phyloP scores from a whole-genome alignment of 2,329 filamentous ascomycete species.

The Beauveria rudraprayagi region DNA sequence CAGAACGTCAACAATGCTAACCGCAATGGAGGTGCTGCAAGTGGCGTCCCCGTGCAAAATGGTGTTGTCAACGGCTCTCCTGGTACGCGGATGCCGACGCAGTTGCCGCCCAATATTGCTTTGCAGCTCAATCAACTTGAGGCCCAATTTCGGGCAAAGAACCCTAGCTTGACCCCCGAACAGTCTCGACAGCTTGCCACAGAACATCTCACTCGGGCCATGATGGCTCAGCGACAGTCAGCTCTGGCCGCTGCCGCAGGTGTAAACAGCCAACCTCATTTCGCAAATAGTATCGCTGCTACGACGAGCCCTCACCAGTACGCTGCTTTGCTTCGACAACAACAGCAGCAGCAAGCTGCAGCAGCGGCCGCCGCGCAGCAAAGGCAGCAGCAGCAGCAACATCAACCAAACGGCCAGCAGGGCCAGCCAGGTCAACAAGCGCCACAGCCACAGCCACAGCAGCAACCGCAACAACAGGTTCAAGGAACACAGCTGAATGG shows the following conservation, averaged over 20 bases:
- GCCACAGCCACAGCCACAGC: conserved; percentile 1
- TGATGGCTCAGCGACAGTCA: conserved; percentile 41
- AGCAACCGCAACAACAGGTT: conserved; percentile 13
- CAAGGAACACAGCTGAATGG: conserved; percentile 9
- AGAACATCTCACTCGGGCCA: conserved; percentile 38
- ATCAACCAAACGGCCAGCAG: conserved; percentile 15
- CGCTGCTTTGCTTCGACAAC: conserved; percentile 48
- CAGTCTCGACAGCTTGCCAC: conserved; percentile 43
- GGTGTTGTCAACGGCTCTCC: conserved; percentile 38
- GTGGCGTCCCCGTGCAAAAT: conserved; percentile 28
- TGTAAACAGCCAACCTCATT: conserved; percentile 36
- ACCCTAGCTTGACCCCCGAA: conserved; percentile 43
- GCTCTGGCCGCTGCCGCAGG: conserved; percentile 50
- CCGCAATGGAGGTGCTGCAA: conserved; percentile 34
- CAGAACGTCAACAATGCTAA: conserved; percentile 35
- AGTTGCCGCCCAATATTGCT: conserved; percentile 39
- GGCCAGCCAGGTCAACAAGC: conserved; percentile 17
- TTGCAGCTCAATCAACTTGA: conserved; percentile 45
- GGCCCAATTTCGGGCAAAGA: conserved; percentile 40
- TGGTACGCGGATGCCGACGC: conserved; percentile 31
- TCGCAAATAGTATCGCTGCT: conserved; percentile 39
- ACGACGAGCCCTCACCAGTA: conserved; percentile 51
- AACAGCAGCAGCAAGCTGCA: conserved; percentile 40
- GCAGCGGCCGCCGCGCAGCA: conserved; percentile 21
- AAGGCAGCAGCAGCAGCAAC: conserved; percentile 13